Percentiles rank a stretch among this genome's conserved stretches.
These are phyloP conservation scores for Rosa rugosa DNA, from an alignment of 306 rosid genomes.

Conservation along the genomic window DNA sequence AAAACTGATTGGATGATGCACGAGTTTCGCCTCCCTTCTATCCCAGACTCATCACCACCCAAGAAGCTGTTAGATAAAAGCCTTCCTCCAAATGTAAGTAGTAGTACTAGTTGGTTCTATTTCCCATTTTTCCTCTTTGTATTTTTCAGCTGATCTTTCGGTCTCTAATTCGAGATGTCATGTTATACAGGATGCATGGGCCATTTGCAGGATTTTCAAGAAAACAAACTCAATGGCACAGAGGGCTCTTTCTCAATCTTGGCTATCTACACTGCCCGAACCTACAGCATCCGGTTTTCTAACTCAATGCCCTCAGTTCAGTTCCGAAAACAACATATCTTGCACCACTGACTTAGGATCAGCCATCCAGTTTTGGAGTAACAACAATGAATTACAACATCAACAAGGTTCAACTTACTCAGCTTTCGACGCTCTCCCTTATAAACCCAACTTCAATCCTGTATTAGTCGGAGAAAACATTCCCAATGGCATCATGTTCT, in stretches of 20 bases:
- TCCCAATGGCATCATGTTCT: slow-evolving; percentile 45
- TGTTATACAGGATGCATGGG: slow-evolving; percentile 75
- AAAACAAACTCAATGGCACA: slow-evolving; percentile 71
- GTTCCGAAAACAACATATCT: slow-evolving; percentile 41
- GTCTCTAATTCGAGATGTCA: neutral
- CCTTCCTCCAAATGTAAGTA: slow-evolving; percentile 54
- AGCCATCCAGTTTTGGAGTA: slow-evolving; percentile 33
- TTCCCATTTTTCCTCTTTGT: neutral
- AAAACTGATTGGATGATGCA: slow-evolving; percentile 98
- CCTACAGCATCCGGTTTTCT: slow-evolving; percentile 37
- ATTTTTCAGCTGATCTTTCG: neutral
- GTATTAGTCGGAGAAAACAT: slow-evolving; percentile 28
- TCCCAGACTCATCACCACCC: slow-evolving; percentile 34
- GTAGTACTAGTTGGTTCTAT: neutral
- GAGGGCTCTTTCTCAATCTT: slow-evolving; percentile 59
- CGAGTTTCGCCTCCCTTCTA: slow-evolving; percentile 70
- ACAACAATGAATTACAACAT: slow-evolving; percentile 33
- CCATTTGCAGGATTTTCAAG: slow-evolving; percentile 86
- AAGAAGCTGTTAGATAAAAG: slow-evolving; percentile 47
- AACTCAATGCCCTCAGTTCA: slow-evolving; percentile 40
- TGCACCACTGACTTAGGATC: slow-evolving; percentile 46
- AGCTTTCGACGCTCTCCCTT: slow-evolving; percentile 32
- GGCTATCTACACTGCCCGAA: slow-evolving; percentile 54
- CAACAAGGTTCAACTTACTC: slow-evolving; percentile 39
- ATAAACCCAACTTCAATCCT: slow-evolving; percentile 35